Evolutionary conservation across 306 rosid species (phyloP), one percentile per base, ranked within the genome.

Genomic region (Trifolium dubium): DNA sequence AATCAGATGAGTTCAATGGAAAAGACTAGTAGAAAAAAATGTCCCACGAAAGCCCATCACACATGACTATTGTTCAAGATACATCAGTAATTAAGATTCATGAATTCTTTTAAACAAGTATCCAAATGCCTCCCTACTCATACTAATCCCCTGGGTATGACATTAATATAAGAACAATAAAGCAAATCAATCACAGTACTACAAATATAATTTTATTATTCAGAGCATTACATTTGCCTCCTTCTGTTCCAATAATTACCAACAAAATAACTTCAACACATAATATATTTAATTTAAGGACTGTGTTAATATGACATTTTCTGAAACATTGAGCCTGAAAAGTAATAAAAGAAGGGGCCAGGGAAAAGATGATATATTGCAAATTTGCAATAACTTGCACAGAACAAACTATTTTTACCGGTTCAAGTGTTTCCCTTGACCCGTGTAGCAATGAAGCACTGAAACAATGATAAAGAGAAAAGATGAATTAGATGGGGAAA

Each of bases 401-500:
- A 35, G 64, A 64, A 81, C 58, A 73, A 37, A 87, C 69, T 60
- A 61, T 31, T 35, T 76, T 77, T 81, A 92, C 99, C 96, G 75
- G 96, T 77, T 89, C 96, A 75, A 87, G 90, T 61, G 72, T 85
- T 84, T 89, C 96, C 77, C 97, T 90, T 74, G 82, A 90, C 62
- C 97, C 99, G 34, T 86, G 99, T 86, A 94, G 74, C 67, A 92
- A 73, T 11, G 92, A 86, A 49, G 97, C 91, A 72, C 99, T 94
- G 89, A 77, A 80, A 73, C 67, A 85, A 29, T 43, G 60, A 67
- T 61, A 54, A 43, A 8, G 56, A 80, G 10, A 60, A 75, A 47
- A 32, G 55, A 74, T 67, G 60, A 66, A 50, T 63, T 41, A 31
- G 31, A 79, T 70, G 69, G 78, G 35, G 55, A 28, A 56, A 31